Evolutionary conservation across 352 stramenopile genomes (phyloP).

Genomic region (Elongisporangium anandrum): DNA sequence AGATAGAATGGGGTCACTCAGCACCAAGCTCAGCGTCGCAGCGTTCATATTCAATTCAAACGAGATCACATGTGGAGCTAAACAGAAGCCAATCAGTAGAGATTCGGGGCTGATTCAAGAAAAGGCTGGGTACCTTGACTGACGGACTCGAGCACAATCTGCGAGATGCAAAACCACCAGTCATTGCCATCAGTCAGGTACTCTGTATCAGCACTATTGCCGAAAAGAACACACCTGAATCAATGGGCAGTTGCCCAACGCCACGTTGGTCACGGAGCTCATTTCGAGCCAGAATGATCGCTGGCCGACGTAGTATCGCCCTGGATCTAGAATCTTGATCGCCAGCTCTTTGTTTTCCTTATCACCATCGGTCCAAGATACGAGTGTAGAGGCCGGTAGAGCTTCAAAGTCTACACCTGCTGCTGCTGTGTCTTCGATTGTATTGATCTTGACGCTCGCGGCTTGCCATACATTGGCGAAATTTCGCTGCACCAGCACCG

Average conservation of each 20-base stretch:
- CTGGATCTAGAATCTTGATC: conserved; percentile 34
- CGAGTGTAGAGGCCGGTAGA: conserved; percentile 9
- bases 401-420: conserved; percentile 46
- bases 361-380: conserved; percentile 35
- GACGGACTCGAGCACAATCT: conserved; percentile 32
- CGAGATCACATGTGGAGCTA: conserved; percentile 23
- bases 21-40: conserved; percentile 26
- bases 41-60: conserved; percentile 55
- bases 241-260: conserved; percentile 44
- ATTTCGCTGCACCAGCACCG: conserved; percentile 44
- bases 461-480: conserved; percentile 27
- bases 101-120: neutral
- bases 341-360: conserved; percentile 29
- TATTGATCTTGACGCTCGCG: conserved; percentile 29
- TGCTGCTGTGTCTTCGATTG: conserved; percentile 42
- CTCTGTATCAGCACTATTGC: too few relatives aligned
- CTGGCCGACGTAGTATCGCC: conserved; percentile 24
- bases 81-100: neutral
- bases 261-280: conserved; percentile 26
- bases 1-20: conserved; percentile 30
- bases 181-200: too few relatives aligned
- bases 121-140: conserved; percentile 10
- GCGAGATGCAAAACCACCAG: neutral
- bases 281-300: conserved; percentile 55
- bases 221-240: conserved; percentile 11